A percentile compares a stretch with the other conserved stretches of the same genome.
Conservation (phyloP, 2,329 filamentous ascomycete genomes). For the Botrytis paeoniae region DNA sequence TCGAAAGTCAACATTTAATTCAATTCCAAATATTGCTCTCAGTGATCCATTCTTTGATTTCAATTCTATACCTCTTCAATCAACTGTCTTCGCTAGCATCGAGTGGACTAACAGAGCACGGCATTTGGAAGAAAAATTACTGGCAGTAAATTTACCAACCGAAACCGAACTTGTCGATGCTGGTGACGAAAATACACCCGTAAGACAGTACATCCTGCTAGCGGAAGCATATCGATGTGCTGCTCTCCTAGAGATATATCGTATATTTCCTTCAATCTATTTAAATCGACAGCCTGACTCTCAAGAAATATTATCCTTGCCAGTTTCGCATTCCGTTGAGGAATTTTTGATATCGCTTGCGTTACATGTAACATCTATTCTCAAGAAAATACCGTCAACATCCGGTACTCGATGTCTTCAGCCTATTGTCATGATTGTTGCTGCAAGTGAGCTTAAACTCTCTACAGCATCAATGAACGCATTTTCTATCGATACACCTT, state of each 20-base stretch:
- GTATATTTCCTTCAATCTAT: slow-evolving; percentile 31
- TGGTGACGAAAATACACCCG: slow-evolving; percentile 35
- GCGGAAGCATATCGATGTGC: slow-evolving; percentile 35
- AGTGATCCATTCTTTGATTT: slow-evolving; percentile 8
- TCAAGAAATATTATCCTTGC: slow-evolving; percentile 22
- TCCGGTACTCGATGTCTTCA: slow-evolving; percentile 35
- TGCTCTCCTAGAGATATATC: slow-evolving; percentile 33
- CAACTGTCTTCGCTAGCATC: slow-evolving; percentile 23
- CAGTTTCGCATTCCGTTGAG: slow-evolving; percentile 24
- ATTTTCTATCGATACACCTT: slow-evolving; percentile 9
- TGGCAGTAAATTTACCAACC: slow-evolving; percentile 30
- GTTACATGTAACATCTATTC: slow-evolving; percentile 32
- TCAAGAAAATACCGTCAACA: slow-evolving; percentile 30
- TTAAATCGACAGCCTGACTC: slow-evolving; percentile 19
- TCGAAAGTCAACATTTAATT: slow-evolving; percentile 24
- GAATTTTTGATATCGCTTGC: slow-evolving; percentile 35
- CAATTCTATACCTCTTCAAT: slow-evolving; percentile 13
- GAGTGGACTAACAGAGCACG: slow-evolving; percentile 29
- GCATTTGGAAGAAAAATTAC: slow-evolving; percentile 31
- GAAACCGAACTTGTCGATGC: slow-evolving; percentile 30
- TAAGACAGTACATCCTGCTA: slow-evolving; percentile 34
- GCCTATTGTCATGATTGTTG: slow-evolving; percentile 33
- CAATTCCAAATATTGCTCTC: not conserved
- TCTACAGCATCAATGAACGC: slow-evolving; percentile 17
- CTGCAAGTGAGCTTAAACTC: slow-evolving; percentile 31